Evolutionary conservation across 2,329 filamentous ascomycete species (phyloP), one percentile per base, ranked within the genome.

Genomic region (Aspergillus luchuensis): DNA sequence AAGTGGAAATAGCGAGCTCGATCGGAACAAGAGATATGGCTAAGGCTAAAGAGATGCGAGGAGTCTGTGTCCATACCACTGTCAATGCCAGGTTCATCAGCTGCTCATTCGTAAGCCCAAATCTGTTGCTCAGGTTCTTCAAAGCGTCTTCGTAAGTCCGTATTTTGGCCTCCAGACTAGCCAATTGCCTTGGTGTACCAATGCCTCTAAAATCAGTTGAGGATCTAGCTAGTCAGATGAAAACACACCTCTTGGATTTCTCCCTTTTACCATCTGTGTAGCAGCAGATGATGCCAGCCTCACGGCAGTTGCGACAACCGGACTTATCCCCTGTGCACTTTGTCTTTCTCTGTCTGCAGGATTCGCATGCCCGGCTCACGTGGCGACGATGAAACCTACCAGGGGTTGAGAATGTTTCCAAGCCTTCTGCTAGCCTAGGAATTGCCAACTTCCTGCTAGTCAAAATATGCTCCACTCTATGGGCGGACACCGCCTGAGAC

Each of bases 231-330:
- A 25, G 6, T 15, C 21, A 30, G 39, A 33, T n/a, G 8, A 11
- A 25, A 19, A 15, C 69, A 65, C 54, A 80, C 79, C 77, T 77
- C 61, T 78, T 80, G 6, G 75, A 78, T 56, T 77, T 75, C 60
- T 80, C 79, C 65, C 78, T 69, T 66, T 80, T 81, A 5, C 78
- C 78, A 67, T 79, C 78, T 13, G 77, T 79, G 65, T 81, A 81
- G 58, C 73, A 76, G 63, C 79, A 81, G 38, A 73, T 69, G 23
- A 79, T 75, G n/a, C 75, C 76, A 50, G 75, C 74, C 54, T 80
- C 78, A 48, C 73, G 69, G 59, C 79, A 81, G 57, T 80, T 79
- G 47, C 74, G 70, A 47, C 79, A 81, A 4, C 74, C 73, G 30
- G 78, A 77, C 56, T 76, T 74, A 57, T 80, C 78, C 17, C 79